A percentile compares a stretch with the other conserved stretches of the same genome.
Evolutionary conservation across 2,329 filamentous ascomycete genomes (phyloP).

Genomic region (Alternaria ventricosa): DNA sequence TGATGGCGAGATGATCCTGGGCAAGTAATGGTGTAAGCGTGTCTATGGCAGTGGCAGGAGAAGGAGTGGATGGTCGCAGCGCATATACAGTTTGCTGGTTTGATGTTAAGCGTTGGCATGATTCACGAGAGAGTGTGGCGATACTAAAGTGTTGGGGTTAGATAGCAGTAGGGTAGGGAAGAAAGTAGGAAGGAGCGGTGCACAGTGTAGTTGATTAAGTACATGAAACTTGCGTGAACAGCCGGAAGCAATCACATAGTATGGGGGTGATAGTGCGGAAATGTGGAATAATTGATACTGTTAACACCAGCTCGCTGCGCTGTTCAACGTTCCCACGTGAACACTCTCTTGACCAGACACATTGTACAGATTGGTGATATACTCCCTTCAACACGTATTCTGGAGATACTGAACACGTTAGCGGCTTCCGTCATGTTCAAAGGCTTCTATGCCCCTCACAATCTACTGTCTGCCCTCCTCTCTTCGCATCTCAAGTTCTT

Average conservation of each 20-base stretch:
- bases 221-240: too few species aligned
- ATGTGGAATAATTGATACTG: too few species aligned
- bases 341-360: not conserved
- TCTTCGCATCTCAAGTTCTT: not conserved
- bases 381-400: not conserved
- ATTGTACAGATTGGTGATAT: not conserved
- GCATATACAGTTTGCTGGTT: constrained; percentile 4
- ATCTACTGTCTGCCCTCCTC: not conserved
- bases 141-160: too few species aligned
- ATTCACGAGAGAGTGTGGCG: too few species aligned
- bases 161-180: not conserved
- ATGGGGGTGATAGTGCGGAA: not conserved
- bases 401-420: not conserved
- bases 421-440: not conserved
- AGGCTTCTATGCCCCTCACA: not conserved
- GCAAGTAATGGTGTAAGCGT: not conserved
- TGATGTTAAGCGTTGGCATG: not conserved
- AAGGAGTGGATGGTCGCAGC: not conserved
- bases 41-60: not conserved
- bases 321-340: too few species aligned
- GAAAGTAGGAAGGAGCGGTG: not conserved
- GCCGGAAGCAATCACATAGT: not conserved
- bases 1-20: not conserved
- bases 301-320: too few species aligned
- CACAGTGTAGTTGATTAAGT: not conserved